phyloP scores from a whole-genome alignment of 768 basidiomycete genomes.

The Suillus decipiens region DNA sequence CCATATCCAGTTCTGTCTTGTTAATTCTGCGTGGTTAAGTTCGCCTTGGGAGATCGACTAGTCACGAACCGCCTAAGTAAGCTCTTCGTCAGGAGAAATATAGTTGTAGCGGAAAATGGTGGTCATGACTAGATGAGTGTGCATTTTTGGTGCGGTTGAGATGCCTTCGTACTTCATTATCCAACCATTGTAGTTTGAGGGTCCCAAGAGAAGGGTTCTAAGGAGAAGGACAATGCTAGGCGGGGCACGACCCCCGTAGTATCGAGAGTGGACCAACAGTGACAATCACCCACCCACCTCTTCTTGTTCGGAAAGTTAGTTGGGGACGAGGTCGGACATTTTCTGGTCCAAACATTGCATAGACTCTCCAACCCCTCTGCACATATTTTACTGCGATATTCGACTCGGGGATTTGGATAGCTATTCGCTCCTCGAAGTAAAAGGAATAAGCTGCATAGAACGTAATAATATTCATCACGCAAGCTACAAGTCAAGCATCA shows the following conservation, averaged over 20 bases:
- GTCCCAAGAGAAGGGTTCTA: conserved; percentile 17
- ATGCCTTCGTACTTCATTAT: background rate
- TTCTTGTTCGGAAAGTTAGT: conserved; percentile 19
- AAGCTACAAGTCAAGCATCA: conserved; percentile 26
- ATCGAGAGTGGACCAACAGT: conserved; percentile 34
- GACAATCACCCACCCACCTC: conserved; percentile 34
- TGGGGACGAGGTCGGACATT: conserved; percentile 1
- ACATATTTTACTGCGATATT: conserved; percentile 35
- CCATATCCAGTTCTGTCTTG: conserved; percentile 22
- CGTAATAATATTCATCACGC: conserved; percentile 47
- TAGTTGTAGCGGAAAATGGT: conserved; percentile 31
- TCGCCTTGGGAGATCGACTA: conserved; percentile 18
- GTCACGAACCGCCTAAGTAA: background rate
- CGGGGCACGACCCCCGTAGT: conserved; percentile 18
- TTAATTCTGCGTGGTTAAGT: background rate
- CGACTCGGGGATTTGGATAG: conserved; percentile 22
- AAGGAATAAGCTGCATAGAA: conserved; percentile 41
- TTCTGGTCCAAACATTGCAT: conserved; percentile 10
- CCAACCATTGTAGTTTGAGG: conserved; percentile 26
- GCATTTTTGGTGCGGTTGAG: background rate
- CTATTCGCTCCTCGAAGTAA: conserved; percentile 37
- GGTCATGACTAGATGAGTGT: conserved; percentile 11
- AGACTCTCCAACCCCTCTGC: conserved; percentile 38
- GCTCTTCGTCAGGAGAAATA: conserved; percentile 14
- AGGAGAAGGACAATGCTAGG: conserved; percentile 14